phyloP scores from a whole-genome alignment of 2,329 filamentous ascomycete genomes.

The Aspergillus niger region DNA sequence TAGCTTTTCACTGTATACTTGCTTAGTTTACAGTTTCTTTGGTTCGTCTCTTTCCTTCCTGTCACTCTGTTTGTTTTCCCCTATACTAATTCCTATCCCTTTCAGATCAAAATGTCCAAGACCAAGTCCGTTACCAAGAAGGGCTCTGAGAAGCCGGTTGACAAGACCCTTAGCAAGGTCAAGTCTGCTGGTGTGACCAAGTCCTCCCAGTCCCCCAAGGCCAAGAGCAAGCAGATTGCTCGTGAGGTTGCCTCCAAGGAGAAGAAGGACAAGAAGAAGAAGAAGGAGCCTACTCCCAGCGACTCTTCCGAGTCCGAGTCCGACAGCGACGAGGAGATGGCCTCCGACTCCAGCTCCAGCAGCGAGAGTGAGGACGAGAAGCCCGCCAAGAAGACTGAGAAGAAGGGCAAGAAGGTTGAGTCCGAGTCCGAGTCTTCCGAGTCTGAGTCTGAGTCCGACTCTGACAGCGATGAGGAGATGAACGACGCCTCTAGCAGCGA shows the following conservation, averaged over 20 bases:
- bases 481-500: conserved; percentile 34
- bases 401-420: conserved; percentile 32
- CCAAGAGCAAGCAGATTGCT: conserved; percentile 50
- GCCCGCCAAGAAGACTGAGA: conserved; percentile 32
- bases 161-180: conserved; percentile 50
- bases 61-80: neutral
- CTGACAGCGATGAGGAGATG: conserved; percentile 36
- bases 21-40: conserved; percentile 23
- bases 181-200: conserved; percentile 51
- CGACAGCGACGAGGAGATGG: conserved; percentile 36
- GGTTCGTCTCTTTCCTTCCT: conserved; percentile 12
- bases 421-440: conserved; percentile 36
- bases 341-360: conserved; percentile 31
- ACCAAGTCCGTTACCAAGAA: conserved; percentile 44
- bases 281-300: conserved; percentile 44
- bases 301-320: conserved; percentile 37
- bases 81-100: conserved; percentile 21
- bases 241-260: conserved; percentile 44
- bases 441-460: conserved; percentile 35
- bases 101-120: conserved; percentile 47
- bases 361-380: conserved; percentile 44
- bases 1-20: conserved; percentile 20
- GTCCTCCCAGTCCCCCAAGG: conserved; percentile 45
- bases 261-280: conserved; percentile 47
- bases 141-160: conserved; percentile 41